Evolutionary conservation across 352 stramenopile species (phyloP), one percentile per base, ranked within the genome.

Genomic region (Phytophthora foliorum): DNA sequence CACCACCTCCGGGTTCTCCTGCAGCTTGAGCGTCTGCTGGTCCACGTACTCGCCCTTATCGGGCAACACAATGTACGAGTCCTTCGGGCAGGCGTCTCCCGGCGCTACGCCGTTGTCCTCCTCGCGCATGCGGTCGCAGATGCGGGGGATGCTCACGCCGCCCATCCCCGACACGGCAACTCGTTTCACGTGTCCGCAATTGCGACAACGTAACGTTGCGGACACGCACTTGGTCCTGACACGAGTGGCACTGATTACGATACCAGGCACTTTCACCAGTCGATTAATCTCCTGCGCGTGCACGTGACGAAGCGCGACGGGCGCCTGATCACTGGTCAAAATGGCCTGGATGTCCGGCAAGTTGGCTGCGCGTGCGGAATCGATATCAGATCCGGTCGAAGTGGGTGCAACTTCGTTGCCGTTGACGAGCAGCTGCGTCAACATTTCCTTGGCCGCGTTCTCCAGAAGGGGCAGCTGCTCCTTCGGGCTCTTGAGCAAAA

Each of bases 1-100:
- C 8, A 99, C 97, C 16, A 97, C 94, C 69, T 99, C 97, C 0
- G 80, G 98, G 77, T 82, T 97, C 68, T 98, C 94, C 77, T 98
- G 94, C 38, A 99, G 81, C 82, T 99, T 99, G 27, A 99, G 79
- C n/a, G 96, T 99, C 84, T 99, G 98, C 66, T 98, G 95, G 78
- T 99, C 97, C 0, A 99, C 93, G 73, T 99, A 99, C 9, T 93
- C 81, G 44, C 87, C 86, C 52, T 98, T 84, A 72, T 99, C 97
- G 0, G 98, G 94, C 22, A 99, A 63, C 3, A 99, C 91, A 5
- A 94, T 80, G 75, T 98, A 99, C 24, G 96, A 98, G 59, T 98
- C 91, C 50, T 89, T 84, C 1, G 88, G 86, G 68, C 91, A 97
- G 14, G 69, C 31, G 17, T 93, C 84, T 21, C 84, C 78, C 2